Conservation (phyloP, 768 basidiomycete species). For the Amanita rubescens region DNA sequence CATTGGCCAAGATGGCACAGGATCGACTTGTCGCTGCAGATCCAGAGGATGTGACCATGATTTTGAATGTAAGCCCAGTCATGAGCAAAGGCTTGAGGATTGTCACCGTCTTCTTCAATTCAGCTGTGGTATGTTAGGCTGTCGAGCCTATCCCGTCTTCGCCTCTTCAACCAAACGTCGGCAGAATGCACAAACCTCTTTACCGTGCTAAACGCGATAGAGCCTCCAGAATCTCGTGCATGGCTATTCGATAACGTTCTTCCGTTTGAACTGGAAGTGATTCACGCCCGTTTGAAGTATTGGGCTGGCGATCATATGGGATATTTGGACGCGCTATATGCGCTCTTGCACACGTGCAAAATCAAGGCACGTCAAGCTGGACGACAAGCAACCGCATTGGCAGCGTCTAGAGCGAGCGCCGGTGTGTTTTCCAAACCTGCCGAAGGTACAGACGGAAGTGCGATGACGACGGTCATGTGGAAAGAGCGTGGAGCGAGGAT, state of each 20-base stretch:
- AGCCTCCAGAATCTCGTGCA: conserved; percentile 41
- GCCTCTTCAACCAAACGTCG: conserved; percentile 81
- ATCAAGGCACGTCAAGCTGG: conserved; percentile 34
- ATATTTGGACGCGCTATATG: conserved; percentile 67
- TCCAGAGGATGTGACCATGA: conserved; percentile 56
- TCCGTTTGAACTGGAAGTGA: conserved; percentile 59
- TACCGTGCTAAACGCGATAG: conserved; percentile 53
- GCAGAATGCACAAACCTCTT: conserved; percentile 81
- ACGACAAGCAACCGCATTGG: conserved; percentile 2
- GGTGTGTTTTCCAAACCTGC: conserved; percentile 1
- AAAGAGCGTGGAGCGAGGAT: conserved; percentile 71
- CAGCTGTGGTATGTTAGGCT: conserved; percentile 84
- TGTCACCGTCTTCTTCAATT: neutral
- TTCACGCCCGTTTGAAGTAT: conserved; percentile 68
- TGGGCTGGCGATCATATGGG: conserved; percentile 79
- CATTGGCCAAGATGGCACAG: conserved; percentile 77
- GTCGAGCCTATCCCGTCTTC: conserved; percentile 68
- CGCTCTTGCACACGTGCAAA: conserved; percentile 57
- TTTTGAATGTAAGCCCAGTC: conserved; percentile 53
- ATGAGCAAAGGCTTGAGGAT: neutral
- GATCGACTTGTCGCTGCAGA: conserved; percentile 66
- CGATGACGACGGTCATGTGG: conserved; percentile 58
- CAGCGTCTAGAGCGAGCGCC: neutral
- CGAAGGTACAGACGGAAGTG: conserved; percentile 18
- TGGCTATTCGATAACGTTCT: conserved; percentile 56